These are phyloP conservation scores for Penicillium malachiteum DNA, from an alignment of 495 filamentous ascomycete genomes.

Conservation along the genomic window DNA sequence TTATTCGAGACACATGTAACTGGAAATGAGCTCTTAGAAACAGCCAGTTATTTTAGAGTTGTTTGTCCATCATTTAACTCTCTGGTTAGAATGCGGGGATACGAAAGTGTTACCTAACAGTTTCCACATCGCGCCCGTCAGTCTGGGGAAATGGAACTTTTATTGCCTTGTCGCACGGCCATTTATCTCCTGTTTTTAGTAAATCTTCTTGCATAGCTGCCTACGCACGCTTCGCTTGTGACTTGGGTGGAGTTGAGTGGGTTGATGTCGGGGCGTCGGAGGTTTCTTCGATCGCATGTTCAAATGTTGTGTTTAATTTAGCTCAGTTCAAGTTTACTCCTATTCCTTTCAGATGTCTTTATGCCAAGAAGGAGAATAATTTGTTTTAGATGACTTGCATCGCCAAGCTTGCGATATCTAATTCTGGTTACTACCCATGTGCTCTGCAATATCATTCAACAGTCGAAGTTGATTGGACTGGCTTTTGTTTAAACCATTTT, in stretches of 20 bases:
- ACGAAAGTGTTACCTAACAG: slow-evolving; percentile 36
- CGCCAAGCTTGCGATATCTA: no score
- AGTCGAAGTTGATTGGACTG: no score
- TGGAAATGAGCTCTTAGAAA: background rate
- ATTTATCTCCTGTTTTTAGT: background rate
- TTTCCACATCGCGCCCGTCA: slow-evolving; percentile 30
- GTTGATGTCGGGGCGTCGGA: background rate
- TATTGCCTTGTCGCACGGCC: background rate
- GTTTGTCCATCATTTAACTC: slow-evolving; percentile 11
- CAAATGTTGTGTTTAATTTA: no score
- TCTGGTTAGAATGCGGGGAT: slow-evolving; percentile 28
- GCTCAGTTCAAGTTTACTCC: no score
- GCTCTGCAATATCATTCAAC: no score
- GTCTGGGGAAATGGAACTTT: slow-evolving; percentile 26
- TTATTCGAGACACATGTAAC: background rate
- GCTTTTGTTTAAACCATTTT: no score
- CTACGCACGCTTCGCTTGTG: background rate
- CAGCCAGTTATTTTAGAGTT: slow-evolving; percentile 23
- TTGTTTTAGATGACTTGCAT: no score
- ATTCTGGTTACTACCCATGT: no score
- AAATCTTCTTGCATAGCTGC: background rate
- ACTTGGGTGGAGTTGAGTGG: background rate
- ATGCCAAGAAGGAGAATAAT: no score
- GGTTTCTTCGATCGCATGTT: background rate
- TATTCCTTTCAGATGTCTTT: no score